Conservation (phyloP, 2,329 filamentous ascomycete genomes). For the Ophiosphaerella narmari region DNA sequence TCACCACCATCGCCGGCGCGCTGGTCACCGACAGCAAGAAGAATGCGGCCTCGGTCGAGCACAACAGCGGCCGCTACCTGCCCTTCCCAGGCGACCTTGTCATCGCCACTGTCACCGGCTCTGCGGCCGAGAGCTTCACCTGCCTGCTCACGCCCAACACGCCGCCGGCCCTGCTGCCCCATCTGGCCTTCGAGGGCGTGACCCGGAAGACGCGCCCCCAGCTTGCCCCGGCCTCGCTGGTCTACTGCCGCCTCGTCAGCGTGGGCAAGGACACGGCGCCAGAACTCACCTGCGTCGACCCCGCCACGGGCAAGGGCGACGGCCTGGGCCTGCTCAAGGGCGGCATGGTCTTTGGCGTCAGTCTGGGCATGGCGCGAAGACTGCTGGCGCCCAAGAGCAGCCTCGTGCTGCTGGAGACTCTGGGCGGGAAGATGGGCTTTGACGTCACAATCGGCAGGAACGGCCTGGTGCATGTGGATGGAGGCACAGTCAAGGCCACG, state of each 20-base stretch:
- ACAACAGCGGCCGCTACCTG: constrained; percentile 74
- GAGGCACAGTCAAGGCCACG: constrained; percentile 72
- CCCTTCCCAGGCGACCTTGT: constrained; percentile 83
- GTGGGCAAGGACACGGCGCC: constrained; percentile 70
- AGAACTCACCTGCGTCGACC: constrained; percentile 87
- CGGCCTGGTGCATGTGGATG: constrained; percentile 89
- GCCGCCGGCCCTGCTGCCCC: constrained; percentile 71
- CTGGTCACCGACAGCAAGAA: constrained; percentile 72
- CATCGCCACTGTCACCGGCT: constrained; percentile 82
- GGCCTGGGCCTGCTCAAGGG: constrained; percentile 82
- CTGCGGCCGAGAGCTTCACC: constrained; percentile 76
- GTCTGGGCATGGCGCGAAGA: constrained; percentile 78
- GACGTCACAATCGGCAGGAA: constrained; percentile 94
- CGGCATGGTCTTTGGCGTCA: constrained; percentile 85
- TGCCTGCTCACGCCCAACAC: constrained; percentile 72
- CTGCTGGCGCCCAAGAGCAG: constrained; percentile 67
- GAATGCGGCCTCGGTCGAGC: constrained; percentile 79
- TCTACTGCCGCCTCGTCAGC: constrained; percentile 83
- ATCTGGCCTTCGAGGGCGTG: constrained; percentile 90
- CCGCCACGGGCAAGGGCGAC: constrained; percentile 84
- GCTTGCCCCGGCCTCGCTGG: constrained; percentile 73
- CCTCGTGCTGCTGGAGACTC: constrained; percentile 75
- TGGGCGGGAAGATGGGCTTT: constrained; percentile 83
- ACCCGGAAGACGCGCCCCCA: constrained; percentile 89
- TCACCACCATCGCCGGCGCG: constrained; percentile 69